Percentiles rank a stretch among this genome's conserved stretches.
Conservation (phyloP, 2,329 filamentous ascomycete species). For the Fusarium solani-melongenae region DNA sequence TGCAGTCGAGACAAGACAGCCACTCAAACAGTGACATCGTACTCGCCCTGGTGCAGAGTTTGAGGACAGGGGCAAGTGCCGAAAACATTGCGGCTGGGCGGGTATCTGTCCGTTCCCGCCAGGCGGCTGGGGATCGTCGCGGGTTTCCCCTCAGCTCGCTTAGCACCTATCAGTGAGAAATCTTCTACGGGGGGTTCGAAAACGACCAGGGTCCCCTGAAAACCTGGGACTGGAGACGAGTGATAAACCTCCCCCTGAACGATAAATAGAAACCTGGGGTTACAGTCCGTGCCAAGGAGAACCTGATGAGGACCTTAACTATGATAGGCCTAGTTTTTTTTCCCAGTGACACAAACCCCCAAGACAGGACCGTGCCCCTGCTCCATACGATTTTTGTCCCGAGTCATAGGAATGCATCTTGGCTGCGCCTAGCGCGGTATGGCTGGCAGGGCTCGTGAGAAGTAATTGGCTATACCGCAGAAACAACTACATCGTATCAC, state of each 20-base stretch:
- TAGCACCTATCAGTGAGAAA: not conserved
- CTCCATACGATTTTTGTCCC: not conserved
- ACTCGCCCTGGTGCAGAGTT: not conserved
- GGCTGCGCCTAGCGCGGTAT: not conserved
- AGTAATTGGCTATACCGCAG: not conserved
- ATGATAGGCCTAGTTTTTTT: not conserved
- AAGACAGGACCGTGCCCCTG: not conserved
- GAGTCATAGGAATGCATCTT: not conserved
- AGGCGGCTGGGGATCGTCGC: not conserved
- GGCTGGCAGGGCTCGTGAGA: not conserved
- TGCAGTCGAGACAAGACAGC: not conserved
- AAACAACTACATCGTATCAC: not conserved
- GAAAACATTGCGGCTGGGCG: not conserved
- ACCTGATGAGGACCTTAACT: not conserved
- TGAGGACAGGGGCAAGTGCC: constrained; percentile 2
- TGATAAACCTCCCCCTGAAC: not conserved
- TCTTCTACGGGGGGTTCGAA: not conserved
- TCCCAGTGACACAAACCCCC: not conserved
- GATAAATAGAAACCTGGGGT: constrained; percentile 2
- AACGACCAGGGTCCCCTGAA: not conserved
- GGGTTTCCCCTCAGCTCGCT: not conserved
- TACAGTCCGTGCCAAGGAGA: not conserved
- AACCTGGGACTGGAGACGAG: not conserved
- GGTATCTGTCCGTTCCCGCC: not conserved
- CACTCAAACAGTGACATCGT: not conserved